phyloP scores from a whole-genome alignment of 805 yeast genomes.

The Yarrowia divulgata region DNA sequence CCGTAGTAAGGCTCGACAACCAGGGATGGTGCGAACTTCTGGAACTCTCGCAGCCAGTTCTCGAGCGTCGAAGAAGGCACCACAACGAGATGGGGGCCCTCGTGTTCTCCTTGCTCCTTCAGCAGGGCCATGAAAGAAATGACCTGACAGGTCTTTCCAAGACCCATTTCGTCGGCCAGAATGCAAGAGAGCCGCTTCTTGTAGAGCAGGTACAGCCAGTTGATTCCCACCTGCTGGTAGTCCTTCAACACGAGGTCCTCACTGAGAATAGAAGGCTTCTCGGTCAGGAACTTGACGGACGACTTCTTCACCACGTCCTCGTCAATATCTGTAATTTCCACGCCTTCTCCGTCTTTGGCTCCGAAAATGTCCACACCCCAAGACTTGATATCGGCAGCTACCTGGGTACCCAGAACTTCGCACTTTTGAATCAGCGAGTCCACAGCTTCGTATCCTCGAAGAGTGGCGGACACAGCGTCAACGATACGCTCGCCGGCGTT shows the following conservation, averaged over 20 bases:
- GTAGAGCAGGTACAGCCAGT: slow-evolving; percentile 87
- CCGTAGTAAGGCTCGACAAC: slow-evolving; percentile 95
- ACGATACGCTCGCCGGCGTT: slow-evolving; percentile 76
- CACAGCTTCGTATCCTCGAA: slow-evolving; percentile 91
- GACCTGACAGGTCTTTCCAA: slow-evolving; percentile 97
- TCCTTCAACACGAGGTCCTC: slow-evolving; percentile 73
- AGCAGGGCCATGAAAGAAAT: slow-evolving; percentile 88
- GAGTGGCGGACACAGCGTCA: slow-evolving; percentile 70
- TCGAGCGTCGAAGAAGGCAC: slow-evolving; percentile 97
- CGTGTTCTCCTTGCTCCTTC: slow-evolving; percentile 62
- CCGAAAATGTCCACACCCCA: slow-evolving; percentile 91
- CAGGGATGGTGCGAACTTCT: slow-evolving; percentile 81
- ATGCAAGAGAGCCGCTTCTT: slow-evolving; percentile 85
- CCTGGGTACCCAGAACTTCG: slow-evolving; percentile 73
- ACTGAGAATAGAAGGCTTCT: slow-evolving; percentile 74
- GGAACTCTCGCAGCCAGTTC: slow-evolving; percentile 95
- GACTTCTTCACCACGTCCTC: slow-evolving; percentile 43
- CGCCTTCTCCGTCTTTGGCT: slow-evolving; percentile 59
- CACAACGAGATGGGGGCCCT: slow-evolving; percentile 89
- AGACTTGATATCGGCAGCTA: slow-evolving; percentile 71
- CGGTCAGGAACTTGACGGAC: slow-evolving; percentile 53
- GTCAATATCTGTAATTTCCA: slow-evolving; percentile 65
- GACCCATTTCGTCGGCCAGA: slow-evolving; percentile 96
- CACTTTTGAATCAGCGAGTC: slow-evolving; percentile 89
- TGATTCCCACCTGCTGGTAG: slow-evolving; percentile 96